Conservation (phyloP, 2,329 filamentous ascomycete species). For the Chalara sp. region DNA sequence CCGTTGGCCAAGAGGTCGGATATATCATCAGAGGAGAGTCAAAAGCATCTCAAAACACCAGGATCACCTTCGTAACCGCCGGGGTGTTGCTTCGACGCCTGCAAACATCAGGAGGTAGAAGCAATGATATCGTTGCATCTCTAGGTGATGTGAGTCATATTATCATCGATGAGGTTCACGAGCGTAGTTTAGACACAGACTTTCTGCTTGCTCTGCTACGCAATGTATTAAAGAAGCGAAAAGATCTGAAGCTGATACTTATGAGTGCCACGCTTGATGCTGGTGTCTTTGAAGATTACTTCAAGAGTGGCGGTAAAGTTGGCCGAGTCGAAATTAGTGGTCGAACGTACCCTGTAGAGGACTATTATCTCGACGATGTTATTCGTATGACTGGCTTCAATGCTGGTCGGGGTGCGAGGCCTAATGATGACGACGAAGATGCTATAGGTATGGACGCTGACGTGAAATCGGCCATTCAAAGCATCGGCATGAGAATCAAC, state of each 20-base stretch:
- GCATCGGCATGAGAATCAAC: conserved; percentile 78
- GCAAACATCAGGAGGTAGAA: conserved; percentile 79
- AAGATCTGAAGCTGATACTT: conserved; percentile 80
- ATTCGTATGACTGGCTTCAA: conserved; percentile 72
- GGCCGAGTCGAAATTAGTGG: conserved; percentile 82
- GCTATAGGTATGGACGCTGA: conserved; percentile 42
- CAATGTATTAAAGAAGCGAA: conserved; percentile 67
- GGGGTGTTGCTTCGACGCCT: conserved; percentile 84
- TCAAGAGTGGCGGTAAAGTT: conserved; percentile 63
- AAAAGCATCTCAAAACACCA: conserved; percentile 63
- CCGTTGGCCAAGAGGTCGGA: conserved; percentile 80
- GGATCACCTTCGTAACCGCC: conserved; percentile 92
- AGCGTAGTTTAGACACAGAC: conserved; percentile 89
- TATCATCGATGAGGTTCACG: conserved; percentile 94
- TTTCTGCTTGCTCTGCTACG: conserved; percentile 84
- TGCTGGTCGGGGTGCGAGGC: conserved; percentile 31
- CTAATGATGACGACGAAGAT: conserved; percentile 34
- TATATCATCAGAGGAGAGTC: conserved; percentile 90
- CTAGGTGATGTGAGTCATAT: conserved; percentile 89
- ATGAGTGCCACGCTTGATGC: conserved; percentile 97
- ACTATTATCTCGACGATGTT: conserved; percentile 86
- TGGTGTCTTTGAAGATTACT: conserved; percentile 77
- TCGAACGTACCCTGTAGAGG: conserved; percentile 81
- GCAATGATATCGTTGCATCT: conserved; percentile 73
- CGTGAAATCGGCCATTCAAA: conserved; percentile 65